phyloP scores from a whole-genome alignment of 106 monocot genomes.

The Dendrobium chrysotoxum region DNA sequence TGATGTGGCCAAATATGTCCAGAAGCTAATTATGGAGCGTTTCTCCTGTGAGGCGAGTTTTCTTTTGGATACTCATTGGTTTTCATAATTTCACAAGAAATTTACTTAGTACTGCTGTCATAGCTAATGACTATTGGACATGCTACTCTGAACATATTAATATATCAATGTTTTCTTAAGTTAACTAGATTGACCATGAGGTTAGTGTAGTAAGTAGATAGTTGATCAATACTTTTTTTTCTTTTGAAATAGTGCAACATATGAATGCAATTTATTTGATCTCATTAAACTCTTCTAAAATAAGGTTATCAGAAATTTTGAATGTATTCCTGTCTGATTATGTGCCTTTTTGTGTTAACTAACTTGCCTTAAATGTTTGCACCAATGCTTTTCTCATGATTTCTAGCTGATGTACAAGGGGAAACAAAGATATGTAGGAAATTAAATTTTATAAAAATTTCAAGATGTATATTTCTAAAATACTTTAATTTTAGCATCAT shows the following conservation, averaged over 20 bases:
- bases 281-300: neutral
- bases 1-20: constrained; percentile 75
- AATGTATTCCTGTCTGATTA: neutral
- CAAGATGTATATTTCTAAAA: too few relatives aligned
- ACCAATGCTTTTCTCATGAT: too few relatives aligned
- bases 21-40: constrained; percentile 52
- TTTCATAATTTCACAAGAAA: neutral
- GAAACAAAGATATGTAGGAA: too few relatives aligned
- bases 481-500: too few relatives aligned
- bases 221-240: neutral
- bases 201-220: neutral
- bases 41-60: constrained; percentile 66
- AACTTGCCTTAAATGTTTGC: neutral
- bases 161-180: neutral
- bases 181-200: neutral
- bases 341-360: neutral
- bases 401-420: too few relatives aligned
- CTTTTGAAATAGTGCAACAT: neutral
- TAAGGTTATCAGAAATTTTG: neutral
- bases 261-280: neutral
- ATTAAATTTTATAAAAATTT: too few relatives aligned
- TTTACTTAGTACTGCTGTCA: neutral
- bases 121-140: neutral
- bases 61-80: neutral
- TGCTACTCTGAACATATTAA: neutral